phyloP scores from a whole-genome alignment of 768 basidiomycete species.

The Leucosporidium creatinivorum region DNA sequence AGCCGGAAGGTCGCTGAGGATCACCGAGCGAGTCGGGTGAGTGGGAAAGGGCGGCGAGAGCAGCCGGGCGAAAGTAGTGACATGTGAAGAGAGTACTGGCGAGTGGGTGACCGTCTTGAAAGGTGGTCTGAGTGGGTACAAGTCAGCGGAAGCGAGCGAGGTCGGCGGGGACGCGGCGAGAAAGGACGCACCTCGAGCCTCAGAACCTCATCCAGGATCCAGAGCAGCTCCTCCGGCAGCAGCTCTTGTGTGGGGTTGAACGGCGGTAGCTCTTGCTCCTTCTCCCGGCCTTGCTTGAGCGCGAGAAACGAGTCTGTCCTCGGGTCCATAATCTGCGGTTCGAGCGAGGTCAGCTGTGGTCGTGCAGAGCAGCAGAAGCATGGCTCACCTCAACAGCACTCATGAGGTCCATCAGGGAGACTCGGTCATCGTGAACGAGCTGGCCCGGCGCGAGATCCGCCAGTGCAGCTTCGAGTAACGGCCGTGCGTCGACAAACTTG shows the following conservation, averaged over 20 bases:
- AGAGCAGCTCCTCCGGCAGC: neutral
- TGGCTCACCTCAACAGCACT: slow-evolving; percentile 26
- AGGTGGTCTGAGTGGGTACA: slow-evolving; percentile 4
- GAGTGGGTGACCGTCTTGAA: slow-evolving; percentile 27
- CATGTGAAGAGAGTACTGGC: slow-evolving; percentile 27
- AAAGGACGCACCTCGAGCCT: slow-evolving; percentile 14
- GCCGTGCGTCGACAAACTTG: slow-evolving; percentile 3
- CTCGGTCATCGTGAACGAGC: slow-evolving; percentile 5
- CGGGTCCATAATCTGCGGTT: slow-evolving; percentile 23
- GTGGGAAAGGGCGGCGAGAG: neutral
- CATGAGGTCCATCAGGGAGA: slow-evolving; percentile 26
- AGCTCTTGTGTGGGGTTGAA: slow-evolving; percentile 4
- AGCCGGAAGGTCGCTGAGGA: neutral
- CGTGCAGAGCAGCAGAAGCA: neutral
- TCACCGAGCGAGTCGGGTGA: neutral
- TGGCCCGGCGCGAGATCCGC: slow-evolving; percentile 11
- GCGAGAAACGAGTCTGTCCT: slow-evolving; percentile 24
- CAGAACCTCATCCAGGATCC: slow-evolving; percentile 13
- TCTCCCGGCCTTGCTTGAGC: neutral
- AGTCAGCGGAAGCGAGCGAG: neutral
- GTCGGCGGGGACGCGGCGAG: neutral
- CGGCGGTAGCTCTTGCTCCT: neutral
- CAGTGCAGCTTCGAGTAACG: slow-evolving; percentile 5
- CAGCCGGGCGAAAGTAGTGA: slow-evolving; percentile 17
- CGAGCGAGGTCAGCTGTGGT: neutral